Base-by-base conservation (phyloP, 805 yeast species). In the Kodamaea neixiangensis region DNA sequence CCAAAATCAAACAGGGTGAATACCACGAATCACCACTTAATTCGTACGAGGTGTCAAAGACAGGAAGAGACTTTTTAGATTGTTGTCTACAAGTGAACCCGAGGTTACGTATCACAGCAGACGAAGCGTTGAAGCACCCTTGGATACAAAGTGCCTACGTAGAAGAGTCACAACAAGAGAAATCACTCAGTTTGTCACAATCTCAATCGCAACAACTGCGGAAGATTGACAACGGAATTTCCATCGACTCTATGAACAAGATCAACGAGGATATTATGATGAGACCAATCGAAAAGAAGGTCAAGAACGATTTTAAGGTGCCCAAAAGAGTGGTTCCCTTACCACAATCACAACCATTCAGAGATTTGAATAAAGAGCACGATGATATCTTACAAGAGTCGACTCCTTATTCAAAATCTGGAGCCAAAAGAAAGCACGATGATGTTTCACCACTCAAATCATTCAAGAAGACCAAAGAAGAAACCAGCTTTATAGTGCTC, bases 81-180 rank as follows among this genome's bases (percentile, higher is more conserved):
- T 67, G 83, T 17, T 72, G 96, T 51, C 74, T 94, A 13, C 87
- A 86, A 61, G 90, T 87, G 1, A 86, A 91, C 62, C 96, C 96
- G 0, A 69, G 76, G 33, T 65, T 78, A 37, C 77, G 99, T 53
- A 77, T 88, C 15, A 82, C 86, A 15, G 97, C 98, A 0, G 72
- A 73, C 5, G 81, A 80, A 49, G 97, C 97, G 0, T 73, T 93
- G 43, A 64, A 72, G 15, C 96, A 90, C 64, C 86, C 86, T 3
- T 94, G 99, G 99, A 73, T 93, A n/a, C 65, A 56, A 15, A 75
- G 61, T 13, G 65, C 63, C 1, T 66, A 60, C 15, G 60, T 54
- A 43, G 61, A 60, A 37, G 63, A 61, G 19, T 58, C 66, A 7
- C 62, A 61, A 50, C 68, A 64, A 49, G 72, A 69, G 47, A 60